These are phyloP conservation scores for Nepenthes mirabilis DNA, from an alignment of 148 eudicot species.

Conservation along the genomic window DNA sequence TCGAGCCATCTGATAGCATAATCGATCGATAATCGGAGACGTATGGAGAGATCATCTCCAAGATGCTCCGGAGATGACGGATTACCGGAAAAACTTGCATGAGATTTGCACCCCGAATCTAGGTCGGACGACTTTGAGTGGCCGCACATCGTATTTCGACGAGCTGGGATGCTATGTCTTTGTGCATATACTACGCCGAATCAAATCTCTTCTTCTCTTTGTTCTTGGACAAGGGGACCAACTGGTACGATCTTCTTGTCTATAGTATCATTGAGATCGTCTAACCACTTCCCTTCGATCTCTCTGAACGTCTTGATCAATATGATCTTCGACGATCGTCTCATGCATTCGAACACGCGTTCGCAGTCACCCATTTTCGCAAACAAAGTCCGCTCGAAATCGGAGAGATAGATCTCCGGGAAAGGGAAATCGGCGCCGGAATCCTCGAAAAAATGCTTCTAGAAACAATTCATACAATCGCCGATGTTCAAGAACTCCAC, in stretches of 20 bases:
- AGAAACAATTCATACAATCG: slow-evolving; percentile 3
- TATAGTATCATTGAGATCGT: neutral
- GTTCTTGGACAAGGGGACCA: slow-evolving; percentile 16
- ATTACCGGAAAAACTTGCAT: no score
- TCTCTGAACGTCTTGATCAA: slow-evolving; percentile 13
- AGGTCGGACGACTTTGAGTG: no score
- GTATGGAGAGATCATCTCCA: no score
- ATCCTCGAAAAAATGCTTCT: neutral
- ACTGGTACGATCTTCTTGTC: slow-evolving; percentile 10
- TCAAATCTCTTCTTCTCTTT: neutral
- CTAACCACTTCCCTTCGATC: slow-evolving; percentile 18
- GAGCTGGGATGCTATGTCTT: no score
- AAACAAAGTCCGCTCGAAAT: neutral
- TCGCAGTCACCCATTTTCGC: neutral
- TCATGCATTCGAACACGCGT: neutral
- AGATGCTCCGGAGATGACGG: no score
- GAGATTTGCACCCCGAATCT: no score
- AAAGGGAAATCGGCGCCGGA: slow-evolving; percentile 9
- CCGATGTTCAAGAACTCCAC: slow-evolving; percentile 8
- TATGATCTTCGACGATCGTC: slow-evolving; percentile 1
- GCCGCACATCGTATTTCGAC: no score
- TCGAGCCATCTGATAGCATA: slow-evolving; percentile 17
- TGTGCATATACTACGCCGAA: no score
- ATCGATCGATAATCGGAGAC: no score
- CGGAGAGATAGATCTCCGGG: slow-evolving; percentile 8